Conservation (phyloP, 345 rosid species). For the Linum lewisii region DNA sequence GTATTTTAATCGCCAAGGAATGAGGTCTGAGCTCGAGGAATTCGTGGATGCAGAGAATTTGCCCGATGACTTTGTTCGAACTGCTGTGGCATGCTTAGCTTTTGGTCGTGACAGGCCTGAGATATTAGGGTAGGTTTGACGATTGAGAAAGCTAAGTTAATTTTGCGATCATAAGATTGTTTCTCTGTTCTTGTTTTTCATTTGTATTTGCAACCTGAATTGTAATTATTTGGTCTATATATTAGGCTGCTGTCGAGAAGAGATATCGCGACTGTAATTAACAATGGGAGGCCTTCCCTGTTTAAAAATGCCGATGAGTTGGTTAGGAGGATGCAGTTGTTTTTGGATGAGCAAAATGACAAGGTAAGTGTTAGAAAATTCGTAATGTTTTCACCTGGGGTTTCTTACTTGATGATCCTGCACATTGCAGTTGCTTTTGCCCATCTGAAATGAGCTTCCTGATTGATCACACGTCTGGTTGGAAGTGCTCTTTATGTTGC, state of each 20-base stretch:
- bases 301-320: constrained; percentile 56
- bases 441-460: neutral
- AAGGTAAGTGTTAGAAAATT: constrained; percentile 21
- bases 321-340: constrained; percentile 42
- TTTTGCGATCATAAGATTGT: neutral
- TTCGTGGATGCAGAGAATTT: constrained; percentile 25
- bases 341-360: constrained; percentile 22
- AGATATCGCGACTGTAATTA: constrained; percentile 55
- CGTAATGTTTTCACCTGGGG: no score
- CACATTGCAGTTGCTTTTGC: neutral
- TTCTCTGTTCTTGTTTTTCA: neutral
- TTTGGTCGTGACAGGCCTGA: constrained; percentile 53
- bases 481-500: no score
- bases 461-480: neutral
- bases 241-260: constrained; percentile 57
- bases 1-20: constrained; percentile 6
- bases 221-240: neutral
- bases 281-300: constrained; percentile 47
- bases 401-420: no score
- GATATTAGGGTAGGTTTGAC: constrained; percentile 33
- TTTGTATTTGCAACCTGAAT: constrained; percentile 2
- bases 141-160: neutral
- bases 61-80: constrained; percentile 43
- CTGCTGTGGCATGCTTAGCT: constrained; percentile 52
- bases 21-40: constrained; percentile 16